phyloP scores from a whole-genome alignment of 2,329 filamentous ascomycete genomes.

The Epichloe amarillans region DNA sequence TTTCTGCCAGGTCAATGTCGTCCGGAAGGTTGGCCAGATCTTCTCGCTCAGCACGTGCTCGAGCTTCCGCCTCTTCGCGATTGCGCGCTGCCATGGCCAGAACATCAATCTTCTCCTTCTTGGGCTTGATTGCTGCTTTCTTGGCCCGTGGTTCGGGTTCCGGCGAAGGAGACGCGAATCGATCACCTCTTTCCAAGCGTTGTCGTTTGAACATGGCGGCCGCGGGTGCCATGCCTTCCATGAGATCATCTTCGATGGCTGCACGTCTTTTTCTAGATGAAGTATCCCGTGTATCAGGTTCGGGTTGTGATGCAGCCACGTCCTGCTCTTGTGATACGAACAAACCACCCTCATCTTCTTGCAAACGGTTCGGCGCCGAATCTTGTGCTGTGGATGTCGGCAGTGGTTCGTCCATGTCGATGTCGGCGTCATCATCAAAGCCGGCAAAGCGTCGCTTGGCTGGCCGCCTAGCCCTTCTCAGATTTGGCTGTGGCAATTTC shows the following conservation, averaged over 20 bases:
- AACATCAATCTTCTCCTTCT: slow-evolving; percentile 51
- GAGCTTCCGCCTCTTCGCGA: slow-evolving; percentile 54
- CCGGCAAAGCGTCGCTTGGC: slow-evolving; percentile 54
- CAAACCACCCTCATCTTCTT: slow-evolving; percentile 30
- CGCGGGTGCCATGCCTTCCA: slow-evolving; percentile 63
- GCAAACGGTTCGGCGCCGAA: neutral
- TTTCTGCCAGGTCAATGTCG: slow-evolving; percentile 57
- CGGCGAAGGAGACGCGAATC: slow-evolving; percentile 22
- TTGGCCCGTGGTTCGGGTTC: slow-evolving; percentile 12
- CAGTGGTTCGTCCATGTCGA: slow-evolving; percentile 18
- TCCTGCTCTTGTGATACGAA: slow-evolving; percentile 41
- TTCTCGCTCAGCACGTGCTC: slow-evolving; percentile 38
- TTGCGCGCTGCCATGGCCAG: slow-evolving; percentile 49
- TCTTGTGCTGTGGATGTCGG: slow-evolving; percentile 1
- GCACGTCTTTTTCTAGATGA: slow-evolving; percentile 33
- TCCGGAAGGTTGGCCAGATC: slow-evolving; percentile 38
- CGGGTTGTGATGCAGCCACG: slow-evolving; percentile 11
- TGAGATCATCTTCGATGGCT: slow-evolving; percentile 39
- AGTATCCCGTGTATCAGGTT: slow-evolving; percentile 9
- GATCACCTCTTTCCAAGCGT: slow-evolving; percentile 46
- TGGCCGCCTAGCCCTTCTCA: slow-evolving; percentile 22
- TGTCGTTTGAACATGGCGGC: slow-evolving; percentile 69
- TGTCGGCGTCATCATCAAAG: slow-evolving; percentile 42
- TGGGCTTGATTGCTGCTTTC: slow-evolving; percentile 25
- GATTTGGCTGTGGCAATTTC: neutral